Conservation (phyloP, 2,329 filamentous ascomycete species). For the Sclerotinia minor region DNA sequence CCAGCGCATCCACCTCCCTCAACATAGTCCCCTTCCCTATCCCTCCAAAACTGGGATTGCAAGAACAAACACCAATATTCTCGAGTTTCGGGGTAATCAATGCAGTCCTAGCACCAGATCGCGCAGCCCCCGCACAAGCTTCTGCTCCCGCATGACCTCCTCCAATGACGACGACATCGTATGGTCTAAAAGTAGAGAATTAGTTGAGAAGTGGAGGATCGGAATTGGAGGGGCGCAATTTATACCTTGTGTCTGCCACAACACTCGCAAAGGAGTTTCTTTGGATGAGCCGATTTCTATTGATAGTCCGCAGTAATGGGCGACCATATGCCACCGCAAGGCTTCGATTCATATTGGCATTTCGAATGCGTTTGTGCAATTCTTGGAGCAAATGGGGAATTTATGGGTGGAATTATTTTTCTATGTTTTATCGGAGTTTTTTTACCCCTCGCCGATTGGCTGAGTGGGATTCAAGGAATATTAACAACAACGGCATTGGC, state of each 20-base stretch:
- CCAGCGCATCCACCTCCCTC: slow-evolving; percentile 90
- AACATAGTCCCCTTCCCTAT: slow-evolving; percentile 98
- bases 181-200: slow-evolving; percentile 43
- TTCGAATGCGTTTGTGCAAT: slow-evolving; percentile 16
- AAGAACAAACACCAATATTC: slow-evolving; percentile 92
- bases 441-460: slow-evolving; percentile 12
- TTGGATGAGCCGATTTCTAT: slow-evolving; percentile 19
- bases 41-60: slow-evolving; percentile 96
- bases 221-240: not conserved
- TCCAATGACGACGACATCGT: slow-evolving; percentile 93
- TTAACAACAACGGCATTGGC: not conserved
- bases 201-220: not conserved
- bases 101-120: slow-evolving; percentile 83
- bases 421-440: slow-evolving; percentile 17
- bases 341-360: slow-evolving; percentile 38
- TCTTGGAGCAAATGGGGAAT: not conserved
- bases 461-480: not conserved
- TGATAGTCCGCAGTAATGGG: slow-evolving; percentile 7
- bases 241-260: slow-evolving; percentile 22
- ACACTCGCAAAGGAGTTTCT: slow-evolving; percentile 22
- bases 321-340: slow-evolving; percentile 25
- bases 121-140: slow-evolving; percentile 86
- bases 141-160: slow-evolving; percentile 95
- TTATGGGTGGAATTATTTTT: slow-evolving; percentile 8
- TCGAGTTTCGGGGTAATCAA: slow-evolving; percentile 85